These are phyloP conservation scores for Lobosporangium transversale DNA, from an alignment of 192 early-diverging fungal genomes.

Conservation along the genomic window DNA sequence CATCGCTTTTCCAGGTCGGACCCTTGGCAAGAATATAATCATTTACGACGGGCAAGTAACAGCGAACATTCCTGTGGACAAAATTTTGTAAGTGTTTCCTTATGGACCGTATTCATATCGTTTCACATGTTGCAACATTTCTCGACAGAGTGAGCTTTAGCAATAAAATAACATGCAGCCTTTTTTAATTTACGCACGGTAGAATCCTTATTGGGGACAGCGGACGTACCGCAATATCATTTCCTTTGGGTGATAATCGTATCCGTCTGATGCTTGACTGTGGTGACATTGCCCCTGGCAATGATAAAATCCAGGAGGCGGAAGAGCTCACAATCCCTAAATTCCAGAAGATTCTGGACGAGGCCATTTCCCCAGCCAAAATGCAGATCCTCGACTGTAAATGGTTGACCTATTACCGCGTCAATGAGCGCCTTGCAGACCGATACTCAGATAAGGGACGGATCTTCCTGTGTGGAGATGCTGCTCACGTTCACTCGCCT, in stretches of 20 bases:
- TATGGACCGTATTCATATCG: too few relatives aligned
- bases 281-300: background rate
- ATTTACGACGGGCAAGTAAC: constrained; percentile 22
- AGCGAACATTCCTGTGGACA: constrained; percentile 1
- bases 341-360: constrained; percentile 5
- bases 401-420: constrained; percentile 22
- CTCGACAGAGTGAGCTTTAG: too few relatives aligned
- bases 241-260: constrained; percentile 6
- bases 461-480: constrained; percentile 44
- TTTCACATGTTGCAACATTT: too few relatives aligned
- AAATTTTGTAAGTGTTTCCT: too few relatives aligned
- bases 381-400: background rate
- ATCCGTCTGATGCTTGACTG: constrained; percentile 6
- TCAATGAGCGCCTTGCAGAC: constrained; percentile 16
- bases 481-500: constrained; percentile 42
- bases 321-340: background rate
- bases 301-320: too few relatives aligned
- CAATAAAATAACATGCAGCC: too few relatives aligned
- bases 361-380: background rate
- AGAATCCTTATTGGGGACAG: too few relatives aligned
- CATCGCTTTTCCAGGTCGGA: constrained; percentile 18
- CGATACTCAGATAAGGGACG: constrained; percentile 13
- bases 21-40: constrained; percentile 21
- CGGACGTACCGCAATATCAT: background rate
- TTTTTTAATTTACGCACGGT: too few relatives aligned